phyloP scores from a whole-genome alignment of 2,329 filamentous ascomycete genomes.

The Stemphylium vesicarium region DNA sequence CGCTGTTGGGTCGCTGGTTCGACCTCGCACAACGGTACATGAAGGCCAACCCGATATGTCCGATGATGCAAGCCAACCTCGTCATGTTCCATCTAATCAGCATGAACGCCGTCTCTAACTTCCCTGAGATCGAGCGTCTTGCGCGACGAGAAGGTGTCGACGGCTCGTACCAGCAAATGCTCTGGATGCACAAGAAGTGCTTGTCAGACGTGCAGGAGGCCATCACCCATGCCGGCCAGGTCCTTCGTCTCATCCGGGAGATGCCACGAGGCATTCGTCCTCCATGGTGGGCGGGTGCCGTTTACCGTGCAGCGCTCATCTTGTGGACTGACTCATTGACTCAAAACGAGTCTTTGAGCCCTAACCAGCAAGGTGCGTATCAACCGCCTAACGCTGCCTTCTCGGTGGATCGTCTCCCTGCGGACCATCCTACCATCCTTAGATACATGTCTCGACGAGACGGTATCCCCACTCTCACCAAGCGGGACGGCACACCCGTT shows the following conservation, averaged over 20 bases:
- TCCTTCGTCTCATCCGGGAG: constrained; percentile 64
- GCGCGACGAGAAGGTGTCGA: constrained; percentile 67
- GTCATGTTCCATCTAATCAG: constrained; percentile 74
- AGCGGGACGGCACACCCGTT: constrained; percentile 56
- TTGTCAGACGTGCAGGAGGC: constrained; percentile 69
- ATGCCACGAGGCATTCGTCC: constrained; percentile 68
- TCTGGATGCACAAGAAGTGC: constrained; percentile 66
- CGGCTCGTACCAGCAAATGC: constrained; percentile 61
- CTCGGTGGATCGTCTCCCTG: constrained; percentile 57
- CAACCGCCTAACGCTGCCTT: constrained; percentile 49
- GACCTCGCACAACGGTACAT: constrained; percentile 64
- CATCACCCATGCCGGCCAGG: constrained; percentile 71
- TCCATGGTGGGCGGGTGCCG: constrained; percentile 73
- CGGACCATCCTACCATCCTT: constrained; percentile 59
- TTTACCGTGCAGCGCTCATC: constrained; percentile 65
- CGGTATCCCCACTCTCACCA: constrained; percentile 60
- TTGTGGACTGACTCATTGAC: constrained; percentile 61
- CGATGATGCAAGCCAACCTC: constrained; percentile 68
- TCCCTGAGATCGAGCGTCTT: constrained; percentile 70
- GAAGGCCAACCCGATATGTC: constrained; percentile 63
- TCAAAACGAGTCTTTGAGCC: constrained; percentile 54
- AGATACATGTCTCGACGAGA: constrained; percentile 61
- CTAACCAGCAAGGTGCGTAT: constrained; percentile 47
- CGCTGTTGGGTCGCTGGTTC: constrained; percentile 70
- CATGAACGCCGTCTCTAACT: constrained; percentile 71